phyloP scores from a whole-genome alignment of 2,329 filamentous ascomycete species.

The Alternaria triticina region DNA sequence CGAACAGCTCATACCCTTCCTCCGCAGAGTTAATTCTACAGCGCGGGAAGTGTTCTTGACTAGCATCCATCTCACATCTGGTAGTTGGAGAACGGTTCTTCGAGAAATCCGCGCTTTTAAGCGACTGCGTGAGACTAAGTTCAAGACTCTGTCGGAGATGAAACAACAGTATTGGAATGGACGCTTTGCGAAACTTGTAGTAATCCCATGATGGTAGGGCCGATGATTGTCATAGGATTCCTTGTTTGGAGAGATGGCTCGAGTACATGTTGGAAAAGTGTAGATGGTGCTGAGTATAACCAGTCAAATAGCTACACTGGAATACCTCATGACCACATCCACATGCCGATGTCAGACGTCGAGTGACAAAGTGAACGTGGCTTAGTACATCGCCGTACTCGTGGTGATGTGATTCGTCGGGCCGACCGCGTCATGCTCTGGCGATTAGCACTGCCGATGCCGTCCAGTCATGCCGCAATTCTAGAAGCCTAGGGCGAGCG shows the following conservation, averaged over 20 bases:
- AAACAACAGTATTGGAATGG: background rate
- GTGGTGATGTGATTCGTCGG: conserved; percentile 3
- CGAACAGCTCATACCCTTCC: background rate
- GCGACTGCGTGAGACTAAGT: background rate
- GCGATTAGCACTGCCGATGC: background rate
- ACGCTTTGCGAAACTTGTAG: background rate
- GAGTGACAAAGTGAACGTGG: background rate
- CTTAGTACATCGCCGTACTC: conserved; percentile 3
- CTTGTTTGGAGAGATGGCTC: background rate
- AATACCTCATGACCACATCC: background rate
- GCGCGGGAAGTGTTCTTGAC: background rate
- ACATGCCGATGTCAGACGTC: background rate
- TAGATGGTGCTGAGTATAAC: too few species aligned
- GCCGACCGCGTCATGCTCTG: conserved; percentile 3
- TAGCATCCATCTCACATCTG: background rate
- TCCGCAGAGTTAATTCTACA: background rate
- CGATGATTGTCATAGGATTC: background rate
- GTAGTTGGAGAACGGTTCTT: background rate
- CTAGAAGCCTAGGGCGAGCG: conserved; percentile 3
- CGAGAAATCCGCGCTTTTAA: background rate
- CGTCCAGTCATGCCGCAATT: background rate
- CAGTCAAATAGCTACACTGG: background rate
- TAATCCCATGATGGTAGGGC: background rate
- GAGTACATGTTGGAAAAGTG: background rate
- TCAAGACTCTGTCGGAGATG: background rate